These are phyloP conservation scores for Blastocladiella emersonii DNA, from an alignment of 371 early-diverging fungal genomes.

Conservation along the genomic window DNA sequence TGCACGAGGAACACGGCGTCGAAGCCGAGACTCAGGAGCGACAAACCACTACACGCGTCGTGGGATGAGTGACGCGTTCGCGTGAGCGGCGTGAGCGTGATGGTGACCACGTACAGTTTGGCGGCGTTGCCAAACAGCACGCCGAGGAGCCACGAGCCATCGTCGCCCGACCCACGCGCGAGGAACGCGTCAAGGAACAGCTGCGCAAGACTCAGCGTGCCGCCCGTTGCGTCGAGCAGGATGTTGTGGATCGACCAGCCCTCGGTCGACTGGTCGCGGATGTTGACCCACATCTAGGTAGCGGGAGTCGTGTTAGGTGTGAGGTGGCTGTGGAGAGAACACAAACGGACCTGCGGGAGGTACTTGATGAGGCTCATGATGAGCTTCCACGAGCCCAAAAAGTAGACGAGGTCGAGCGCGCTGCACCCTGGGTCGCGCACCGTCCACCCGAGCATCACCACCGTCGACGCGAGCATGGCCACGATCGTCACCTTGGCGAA, in stretches of 20 bases:
- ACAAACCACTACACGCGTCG: background rate
- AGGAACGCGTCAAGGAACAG: slow-evolving; percentile 54
- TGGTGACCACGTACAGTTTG: slow-evolving; percentile 6
- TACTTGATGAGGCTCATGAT: slow-evolving; percentile 68
- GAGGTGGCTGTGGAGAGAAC: background rate
- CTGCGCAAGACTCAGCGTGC: slow-evolving; percentile 62
- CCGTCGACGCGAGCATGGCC: slow-evolving; percentile 22
- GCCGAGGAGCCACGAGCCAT: background rate
- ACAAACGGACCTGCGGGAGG: slow-evolving; percentile 53
- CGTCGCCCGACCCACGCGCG: background rate
- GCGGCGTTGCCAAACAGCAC: slow-evolving; percentile 1
- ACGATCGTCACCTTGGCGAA: slow-evolving; percentile 16
- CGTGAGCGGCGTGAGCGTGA: slow-evolving; percentile 20
- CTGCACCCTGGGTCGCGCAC: slow-evolving; percentile 25
- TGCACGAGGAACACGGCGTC: slow-evolving; percentile 71
- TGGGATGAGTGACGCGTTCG: background rate
- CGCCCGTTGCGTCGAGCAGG: slow-evolving; percentile 80
- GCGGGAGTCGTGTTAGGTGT: slow-evolving; percentile 13
- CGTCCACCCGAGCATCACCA: slow-evolving; percentile 48
- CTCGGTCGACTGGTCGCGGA: slow-evolving; percentile 55
- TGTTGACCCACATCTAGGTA: slow-evolving; percentile 67
- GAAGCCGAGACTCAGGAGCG: slow-evolving; percentile 38
- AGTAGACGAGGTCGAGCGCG: slow-evolving; percentile 55
- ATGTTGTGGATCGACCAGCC: slow-evolving; percentile 91
- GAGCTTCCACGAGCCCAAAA: slow-evolving; percentile 66